Conservation (phyloP, 371 early-diverging fungal genomes). For the Funneliformis caledonium region DNA sequence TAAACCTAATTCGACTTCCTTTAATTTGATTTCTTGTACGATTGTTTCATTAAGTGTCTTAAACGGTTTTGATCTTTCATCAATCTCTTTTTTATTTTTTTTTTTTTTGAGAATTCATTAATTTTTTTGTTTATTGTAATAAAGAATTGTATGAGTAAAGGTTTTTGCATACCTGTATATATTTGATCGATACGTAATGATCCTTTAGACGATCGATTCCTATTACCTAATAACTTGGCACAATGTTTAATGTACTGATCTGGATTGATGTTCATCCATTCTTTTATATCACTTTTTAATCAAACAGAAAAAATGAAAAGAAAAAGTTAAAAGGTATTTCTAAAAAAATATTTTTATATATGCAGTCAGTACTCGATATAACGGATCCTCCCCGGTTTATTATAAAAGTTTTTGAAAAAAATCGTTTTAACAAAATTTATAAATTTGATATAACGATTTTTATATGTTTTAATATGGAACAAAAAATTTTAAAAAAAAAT, state of each 20-base stretch:
- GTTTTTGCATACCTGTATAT: background rate
- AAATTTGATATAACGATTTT: too few relatives aligned
- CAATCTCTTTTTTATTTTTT: background rate
- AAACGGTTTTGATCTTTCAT: constrained; percentile 12
- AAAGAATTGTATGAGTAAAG: background rate
- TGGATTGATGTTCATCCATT: constrained; percentile 17
- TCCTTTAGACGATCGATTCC: background rate
- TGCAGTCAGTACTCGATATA: too few relatives aligned
- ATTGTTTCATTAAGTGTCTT: background rate
- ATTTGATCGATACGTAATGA: background rate
- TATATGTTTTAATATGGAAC: too few relatives aligned
- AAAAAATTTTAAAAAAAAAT: too few relatives aligned
- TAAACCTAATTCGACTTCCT: background rate
- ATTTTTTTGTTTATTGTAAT: background rate
- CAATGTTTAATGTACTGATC: constrained; percentile 20
- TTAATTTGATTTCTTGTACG: background rate
- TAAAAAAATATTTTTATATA: too few relatives aligned
- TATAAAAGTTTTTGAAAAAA: too few relatives aligned
- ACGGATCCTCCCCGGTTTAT: too few relatives aligned
- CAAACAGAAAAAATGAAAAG: background rate
- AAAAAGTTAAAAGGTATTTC: background rate
- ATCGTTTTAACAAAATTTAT: too few relatives aligned
- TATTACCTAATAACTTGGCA: background rate
- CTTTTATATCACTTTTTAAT: constrained; percentile 17
- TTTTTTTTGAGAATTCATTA: background rate